Conservation (phyloP, 192 early-diverging fungal genomes). For the Rhizoclosmatium globosum region DNA sequence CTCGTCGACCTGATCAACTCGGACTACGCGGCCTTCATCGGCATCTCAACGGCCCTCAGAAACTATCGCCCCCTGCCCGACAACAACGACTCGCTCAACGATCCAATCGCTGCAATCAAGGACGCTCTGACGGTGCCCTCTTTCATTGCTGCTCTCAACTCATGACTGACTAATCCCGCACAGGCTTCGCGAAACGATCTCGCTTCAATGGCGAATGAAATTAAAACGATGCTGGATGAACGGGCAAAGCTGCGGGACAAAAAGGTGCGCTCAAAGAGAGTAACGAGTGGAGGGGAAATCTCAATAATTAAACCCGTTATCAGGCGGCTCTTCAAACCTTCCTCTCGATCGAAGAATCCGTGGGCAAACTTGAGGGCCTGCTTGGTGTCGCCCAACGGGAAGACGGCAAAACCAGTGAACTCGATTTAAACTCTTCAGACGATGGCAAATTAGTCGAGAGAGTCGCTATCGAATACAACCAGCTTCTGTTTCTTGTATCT, state of each 20-base stretch:
- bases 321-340: conserved; percentile 72
- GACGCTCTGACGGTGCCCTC: neutral
- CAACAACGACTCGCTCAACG: conserved; percentile 66
- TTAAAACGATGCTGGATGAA: conserved; percentile 68
- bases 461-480: conserved; percentile 86
- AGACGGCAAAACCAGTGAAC: no score
- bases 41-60: conserved; percentile 77
- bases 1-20: conserved; percentile 81
- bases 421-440: conserved; percentile 39
- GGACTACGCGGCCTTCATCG: conserved; percentile 85
- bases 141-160: neutral
- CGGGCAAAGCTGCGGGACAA: conserved; percentile 71
- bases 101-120: conserved; percentile 64
- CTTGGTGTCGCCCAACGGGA: conserved; percentile 55
- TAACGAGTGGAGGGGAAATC: neutral
- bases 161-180: neutral
- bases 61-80: conserved; percentile 59
- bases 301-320: conserved; percentile 15
- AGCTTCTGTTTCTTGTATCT: conserved; percentile 78
- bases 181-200: conserved; percentile 63
- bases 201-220: conserved; percentile 56
- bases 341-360: conserved; percentile 78
- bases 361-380: conserved; percentile 77
- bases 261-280: conserved; percentile 59
- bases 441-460: conserved; percentile 80